phyloP scores from a whole-genome alignment of 164 flowering plant species.

The Chimonanthus salicifolius region DNA sequence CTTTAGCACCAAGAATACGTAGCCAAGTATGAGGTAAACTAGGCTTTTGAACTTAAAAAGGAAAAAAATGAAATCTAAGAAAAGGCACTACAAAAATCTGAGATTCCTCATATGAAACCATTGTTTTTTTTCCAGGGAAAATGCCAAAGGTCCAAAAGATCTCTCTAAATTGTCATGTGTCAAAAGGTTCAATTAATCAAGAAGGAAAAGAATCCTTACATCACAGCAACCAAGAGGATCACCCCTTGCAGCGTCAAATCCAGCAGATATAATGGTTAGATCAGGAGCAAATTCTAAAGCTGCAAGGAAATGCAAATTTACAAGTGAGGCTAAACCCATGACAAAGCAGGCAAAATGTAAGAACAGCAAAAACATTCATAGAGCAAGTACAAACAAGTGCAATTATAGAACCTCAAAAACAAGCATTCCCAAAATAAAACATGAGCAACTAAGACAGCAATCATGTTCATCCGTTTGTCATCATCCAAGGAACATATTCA shows the following conservation, averaged over 20 bases:
- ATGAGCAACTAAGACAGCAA: no score
- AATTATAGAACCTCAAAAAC: no score
- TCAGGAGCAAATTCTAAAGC: conserved; percentile 83
- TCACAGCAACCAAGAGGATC: conserved; percentile 97
- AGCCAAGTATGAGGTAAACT: no score
- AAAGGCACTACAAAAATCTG: no score
- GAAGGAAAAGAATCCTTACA: conserved; percentile 42
- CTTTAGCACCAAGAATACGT: no score
- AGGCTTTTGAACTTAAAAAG: no score
- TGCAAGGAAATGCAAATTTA: conserved; percentile 29
- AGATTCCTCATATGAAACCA: not conserved
- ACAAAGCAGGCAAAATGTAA: not conserved
- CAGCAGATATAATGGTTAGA: conserved; percentile 91
- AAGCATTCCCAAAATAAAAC: no score
- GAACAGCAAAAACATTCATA: not conserved
- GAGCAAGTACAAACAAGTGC: no score
- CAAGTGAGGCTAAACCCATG: not conserved
- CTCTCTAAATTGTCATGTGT: not conserved
- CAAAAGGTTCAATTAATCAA: not conserved
- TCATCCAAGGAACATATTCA: no score
- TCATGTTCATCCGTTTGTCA: no score
- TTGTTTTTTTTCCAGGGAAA: not conserved
- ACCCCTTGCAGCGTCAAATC: conserved; percentile 99
- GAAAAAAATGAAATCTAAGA: no score
- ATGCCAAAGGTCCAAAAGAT: not conserved